phyloP scores from a whole-genome alignment of 345 rosid genomes.

The Pugionium cornutum region DNA sequence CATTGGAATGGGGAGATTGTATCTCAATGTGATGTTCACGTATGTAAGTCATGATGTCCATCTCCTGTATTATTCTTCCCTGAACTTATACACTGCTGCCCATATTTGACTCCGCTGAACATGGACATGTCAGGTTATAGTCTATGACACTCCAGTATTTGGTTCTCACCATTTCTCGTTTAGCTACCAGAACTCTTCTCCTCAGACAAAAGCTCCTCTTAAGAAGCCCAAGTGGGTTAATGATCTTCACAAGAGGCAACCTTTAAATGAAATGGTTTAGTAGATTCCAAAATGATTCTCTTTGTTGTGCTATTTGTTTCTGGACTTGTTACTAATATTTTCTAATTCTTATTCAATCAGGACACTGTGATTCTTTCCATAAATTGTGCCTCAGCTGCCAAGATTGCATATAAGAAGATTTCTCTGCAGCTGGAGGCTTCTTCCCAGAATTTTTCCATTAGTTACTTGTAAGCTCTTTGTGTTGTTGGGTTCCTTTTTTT shows the following conservation, averaged over 20 bases:
- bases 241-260: constrained; percentile 55
- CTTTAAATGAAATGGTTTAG: constrained; percentile 67
- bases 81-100: not conserved
- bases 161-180: constrained; percentile 79
- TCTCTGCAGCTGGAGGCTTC: constrained; percentile 43
- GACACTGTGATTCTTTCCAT: constrained; percentile 65
- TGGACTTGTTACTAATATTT: constrained; percentile 6
- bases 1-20: constrained; percentile 66
- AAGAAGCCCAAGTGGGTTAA: constrained; percentile 76
- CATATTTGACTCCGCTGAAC: constrained; percentile 29
- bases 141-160: constrained; percentile 73
- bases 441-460: constrained; percentile 37
- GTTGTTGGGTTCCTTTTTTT: constrained; percentile 12
- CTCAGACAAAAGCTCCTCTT: constrained; percentile 38
- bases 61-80: constrained; percentile 26
- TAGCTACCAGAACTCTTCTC: constrained; percentile 47
- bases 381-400: constrained; percentile 67
- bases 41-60: constrained; percentile 78
- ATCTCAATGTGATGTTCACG: constrained; percentile 71
- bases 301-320: constrained; percentile 21
- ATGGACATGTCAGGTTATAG: constrained; percentile 56
- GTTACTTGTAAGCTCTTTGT: constrained; percentile 44
- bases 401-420: constrained; percentile 42
- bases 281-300: constrained; percentile 24
- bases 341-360: constrained; percentile 43